phyloP scores from a whole-genome alignment of 148 eudicot species.

The Chenopodium suecicum region DNA sequence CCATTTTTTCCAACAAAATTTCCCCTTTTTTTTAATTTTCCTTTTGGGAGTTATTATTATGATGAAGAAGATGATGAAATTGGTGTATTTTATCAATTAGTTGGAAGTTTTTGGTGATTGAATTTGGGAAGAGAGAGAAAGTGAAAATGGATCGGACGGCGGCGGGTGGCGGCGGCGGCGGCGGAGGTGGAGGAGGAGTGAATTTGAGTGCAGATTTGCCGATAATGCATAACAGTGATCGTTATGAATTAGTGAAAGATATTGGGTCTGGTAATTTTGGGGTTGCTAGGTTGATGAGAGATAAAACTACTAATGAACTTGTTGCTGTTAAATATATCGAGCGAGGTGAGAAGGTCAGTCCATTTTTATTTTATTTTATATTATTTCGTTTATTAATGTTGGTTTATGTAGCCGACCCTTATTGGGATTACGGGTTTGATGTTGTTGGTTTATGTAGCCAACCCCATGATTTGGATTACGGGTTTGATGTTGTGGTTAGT shows the following conservation, averaged over 20 bases:
- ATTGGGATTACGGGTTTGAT: too few species aligned
- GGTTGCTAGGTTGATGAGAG: slow-evolving; percentile 75
- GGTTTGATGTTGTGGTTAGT: too few species aligned
- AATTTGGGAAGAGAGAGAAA: neutral
- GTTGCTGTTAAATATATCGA: slow-evolving; percentile 86
- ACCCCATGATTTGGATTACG: too few species aligned
- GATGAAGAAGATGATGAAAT: neutral
- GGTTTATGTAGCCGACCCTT: too few species aligned
- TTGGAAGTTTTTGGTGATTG: neutral
- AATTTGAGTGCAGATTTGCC: slow-evolving; percentile 52
- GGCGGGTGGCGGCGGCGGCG: neutral
- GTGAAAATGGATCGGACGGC: neutral
- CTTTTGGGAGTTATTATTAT: neutral
- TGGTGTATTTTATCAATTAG: neutral
- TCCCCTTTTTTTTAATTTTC: neutral
- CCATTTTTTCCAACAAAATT: too few species aligned
- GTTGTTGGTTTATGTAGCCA: too few species aligned
- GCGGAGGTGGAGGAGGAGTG: neutral
- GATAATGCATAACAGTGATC: slow-evolving; percentile 61
- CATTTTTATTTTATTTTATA: neutral
- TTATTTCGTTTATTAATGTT: neutral
- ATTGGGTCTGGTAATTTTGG: slow-evolving; percentile 92
- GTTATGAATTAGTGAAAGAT: slow-evolving; percentile 67
- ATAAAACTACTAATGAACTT: slow-evolving; percentile 54
- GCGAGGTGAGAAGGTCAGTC: slow-evolving; percentile 74